Base-by-base conservation (phyloP, 495 filamentous ascomycete species). In the Podospora fimiseda region DNA sequence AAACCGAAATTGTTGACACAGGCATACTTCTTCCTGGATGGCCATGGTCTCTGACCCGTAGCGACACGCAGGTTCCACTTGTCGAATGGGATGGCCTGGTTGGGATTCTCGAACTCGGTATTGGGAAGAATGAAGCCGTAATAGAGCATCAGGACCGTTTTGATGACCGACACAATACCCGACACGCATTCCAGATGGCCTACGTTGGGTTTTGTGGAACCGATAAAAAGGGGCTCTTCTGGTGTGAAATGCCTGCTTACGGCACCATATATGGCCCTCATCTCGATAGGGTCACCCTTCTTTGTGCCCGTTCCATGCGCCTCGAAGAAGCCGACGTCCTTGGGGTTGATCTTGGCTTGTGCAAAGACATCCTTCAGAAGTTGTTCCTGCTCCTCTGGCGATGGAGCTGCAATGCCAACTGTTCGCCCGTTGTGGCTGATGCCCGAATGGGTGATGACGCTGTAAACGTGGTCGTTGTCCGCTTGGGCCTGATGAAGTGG, bases 251-350 rank as follows among this genome's bases (percentile, higher is more conserved):
- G 62, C 19, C 51, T 53, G 20, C 68, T 68, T 41, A 78, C 70
- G 11, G 68, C 74, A 27, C 69, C 72, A 52, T 67, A 69, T 48
- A 84, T 79, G 1, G 82, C 82, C 2, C 63, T 70, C 0, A 74
- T 68, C 56, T 89, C 85, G 1, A 80, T 72, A 0, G 82, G 83
- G 57, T 87, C 85, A 3, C 83, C 83, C 40, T 66, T 65, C 43
- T 68, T 67, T 1, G 84, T 87, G 2, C 83, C 83, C 0, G 81
- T 86, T 16, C 80, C 78, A 51, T 80, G 74, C 11, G 74, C 73
- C 56, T 77, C 74, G 27, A 77, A 72, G 45, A 74, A 77, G 42
- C 73, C 74, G 41, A 68, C 66, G 15, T 75, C 72, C 0, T 53
- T 39, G 14, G 73, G 74, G 39, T 69, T 56, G 23, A 75, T 61